Conservation (phyloP, 306 rosid species). For the Citrullus colocynthis region DNA sequence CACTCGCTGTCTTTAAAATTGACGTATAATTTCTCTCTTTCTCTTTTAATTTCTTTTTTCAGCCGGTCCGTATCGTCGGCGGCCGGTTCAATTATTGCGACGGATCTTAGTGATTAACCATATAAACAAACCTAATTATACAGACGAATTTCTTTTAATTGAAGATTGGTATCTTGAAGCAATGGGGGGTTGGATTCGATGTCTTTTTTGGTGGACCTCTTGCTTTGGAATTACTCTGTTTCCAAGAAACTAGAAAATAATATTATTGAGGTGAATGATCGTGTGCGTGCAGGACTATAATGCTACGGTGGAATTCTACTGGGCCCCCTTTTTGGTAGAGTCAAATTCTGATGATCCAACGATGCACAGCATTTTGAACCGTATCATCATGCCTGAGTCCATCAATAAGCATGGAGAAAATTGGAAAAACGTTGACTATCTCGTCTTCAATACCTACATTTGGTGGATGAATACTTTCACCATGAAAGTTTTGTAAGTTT, state of each 20-base stretch:
- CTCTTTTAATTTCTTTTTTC: not conserved
- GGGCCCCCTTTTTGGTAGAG: conserved; percentile 96
- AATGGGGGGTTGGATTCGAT: not conserved
- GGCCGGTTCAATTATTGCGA: not conserved
- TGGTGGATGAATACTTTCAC: conserved; percentile 92
- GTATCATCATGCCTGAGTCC: conserved; percentile 82
- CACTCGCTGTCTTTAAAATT: conserved; percentile 58
- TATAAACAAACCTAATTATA: not conserved
- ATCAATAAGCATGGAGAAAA: conserved; percentile 65
- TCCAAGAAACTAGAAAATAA: not conserved
- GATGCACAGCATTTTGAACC: conserved; percentile 74
- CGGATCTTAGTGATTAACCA: not conserved
- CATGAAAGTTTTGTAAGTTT: conserved; percentile 85
- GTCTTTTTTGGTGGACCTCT: not conserved
- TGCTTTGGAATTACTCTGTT: not conserved
- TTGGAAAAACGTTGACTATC: conserved; percentile 75
- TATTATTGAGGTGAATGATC: not conserved
- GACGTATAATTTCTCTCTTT: conserved; percentile 34
- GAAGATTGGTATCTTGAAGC: not conserved
- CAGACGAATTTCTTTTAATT: not conserved
- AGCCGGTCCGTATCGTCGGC: not conserved
- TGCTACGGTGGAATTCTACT: conserved; percentile 80
- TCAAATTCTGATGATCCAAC: conserved; percentile 90
- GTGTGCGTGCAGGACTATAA: conserved; percentile 49
- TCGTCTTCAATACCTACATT: conserved; percentile 82